Conservation (phyloP, 768 basidiomycete species). For the Tricholoma terreum region DNA sequence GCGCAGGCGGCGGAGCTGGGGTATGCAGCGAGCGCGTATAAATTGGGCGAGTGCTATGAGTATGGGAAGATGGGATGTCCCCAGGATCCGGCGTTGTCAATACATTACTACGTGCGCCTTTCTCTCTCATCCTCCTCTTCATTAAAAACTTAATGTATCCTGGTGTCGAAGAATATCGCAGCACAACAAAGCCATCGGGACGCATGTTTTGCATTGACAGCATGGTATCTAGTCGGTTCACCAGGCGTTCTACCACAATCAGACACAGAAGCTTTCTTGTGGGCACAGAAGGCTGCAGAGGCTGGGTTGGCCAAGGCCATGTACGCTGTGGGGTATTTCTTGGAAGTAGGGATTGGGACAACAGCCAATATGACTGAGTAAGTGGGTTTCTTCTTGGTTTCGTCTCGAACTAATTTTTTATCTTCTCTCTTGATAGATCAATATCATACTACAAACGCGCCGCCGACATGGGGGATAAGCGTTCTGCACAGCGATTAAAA, state of each 20-base stretch:
- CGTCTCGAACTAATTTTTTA: not conserved
- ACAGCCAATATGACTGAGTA: conserved; percentile 63
- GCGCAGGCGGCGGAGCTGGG: conserved; percentile 96
- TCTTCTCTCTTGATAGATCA: conserved; percentile 2
- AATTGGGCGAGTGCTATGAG: conserved; percentile 97
- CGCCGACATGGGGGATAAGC: conserved; percentile 90
- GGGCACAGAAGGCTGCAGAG: conserved; percentile 96
- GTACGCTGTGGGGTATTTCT: conserved; percentile 98
- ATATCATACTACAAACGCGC: conserved; percentile 84
- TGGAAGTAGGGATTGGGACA: conserved; percentile 91
- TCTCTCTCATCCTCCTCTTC: conserved; percentile 5
- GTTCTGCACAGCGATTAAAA: conserved; percentile 81
- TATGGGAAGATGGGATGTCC: conserved; percentile 99
- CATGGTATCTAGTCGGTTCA: conserved; percentile 99
- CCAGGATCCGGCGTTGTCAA: conserved; percentile 93
- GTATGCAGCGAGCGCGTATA: conserved; percentile 94
- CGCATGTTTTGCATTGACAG: conserved; percentile 96
- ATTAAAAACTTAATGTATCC: conserved; percentile 9
- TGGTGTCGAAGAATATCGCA: conserved; percentile 79
- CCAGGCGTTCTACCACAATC: conserved; percentile 97
- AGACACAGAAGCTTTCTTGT: conserved; percentile 96
- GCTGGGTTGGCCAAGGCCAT: conserved; percentile 90
- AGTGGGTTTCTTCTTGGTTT: conserved; percentile 26
- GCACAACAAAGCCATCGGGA: conserved; percentile 97
- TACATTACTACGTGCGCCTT: conserved; percentile 94